Evolutionary conservation across 768 basidiomycete genomes (phyloP), one percentile per base, ranked within the genome.

Genomic region (Lactarius indigo): DNA sequence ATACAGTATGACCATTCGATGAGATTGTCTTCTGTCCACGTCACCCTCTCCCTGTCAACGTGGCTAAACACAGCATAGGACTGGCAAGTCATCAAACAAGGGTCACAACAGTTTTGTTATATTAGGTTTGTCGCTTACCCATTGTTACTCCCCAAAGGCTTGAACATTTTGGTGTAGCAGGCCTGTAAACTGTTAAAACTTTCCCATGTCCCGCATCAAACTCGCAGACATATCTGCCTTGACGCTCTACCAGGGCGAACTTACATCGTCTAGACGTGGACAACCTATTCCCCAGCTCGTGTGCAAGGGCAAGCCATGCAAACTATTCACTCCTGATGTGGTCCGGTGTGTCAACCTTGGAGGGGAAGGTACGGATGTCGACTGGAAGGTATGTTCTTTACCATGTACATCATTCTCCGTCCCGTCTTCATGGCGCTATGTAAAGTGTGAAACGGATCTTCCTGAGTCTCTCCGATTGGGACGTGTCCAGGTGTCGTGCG

Each of bases 391-490:
- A 72, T 71, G 83, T 78, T 5, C 52, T 18, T 33, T 17, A 1
- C 20, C 55, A 33, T 13, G 12, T 56, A 28, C 64, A 18, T 67
- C 23, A n/a, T 63, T 20, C 57, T n/a, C 33, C 2, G 28, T 13
- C 7, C 18, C n/a, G 17, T 31, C 56, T 50, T 63, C 31, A 58
- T 28, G 59, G 23, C 20, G n/a, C 17, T 12, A 7, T 58, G 10
- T 12, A 28, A 70, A 94, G 90, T 97, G 95, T 73, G 89, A 94
- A 76, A 89, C 94, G 41, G 95, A 98, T 74, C 80, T 98, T 7
- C 96, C 95, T 10, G 87, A 88, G 58, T 79, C 86, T 10, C 75
- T 96, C 62, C 84, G 94, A 20, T 90, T 98, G 63, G 96, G 96
- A 18, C 84, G 85, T 69, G 88, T 96, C 0, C 86, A 91, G 70